phyloP scores from a whole-genome alignment of 1,284 basidiomycete genomes.

The Ceratobasidium papillatum region DNA sequence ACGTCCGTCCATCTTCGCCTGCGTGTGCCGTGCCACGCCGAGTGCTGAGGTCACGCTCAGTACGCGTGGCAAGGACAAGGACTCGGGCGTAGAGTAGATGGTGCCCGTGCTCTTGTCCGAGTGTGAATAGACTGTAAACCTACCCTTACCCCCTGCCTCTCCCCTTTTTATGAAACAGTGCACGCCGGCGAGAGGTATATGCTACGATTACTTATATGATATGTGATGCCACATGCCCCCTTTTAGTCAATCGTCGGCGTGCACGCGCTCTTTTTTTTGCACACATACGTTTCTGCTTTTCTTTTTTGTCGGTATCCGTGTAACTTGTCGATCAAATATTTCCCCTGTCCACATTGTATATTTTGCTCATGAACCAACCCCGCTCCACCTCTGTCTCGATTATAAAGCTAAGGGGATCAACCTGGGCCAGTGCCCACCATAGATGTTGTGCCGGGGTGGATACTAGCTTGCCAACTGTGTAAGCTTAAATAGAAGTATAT shows the following conservation, averaged over 20 bases:
- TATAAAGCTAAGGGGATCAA: background rate
- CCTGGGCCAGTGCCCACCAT: background rate
- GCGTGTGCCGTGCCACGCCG: conserved; percentile 28
- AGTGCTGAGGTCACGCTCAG: conserved; percentile 33
- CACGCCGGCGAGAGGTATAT: conserved; percentile 29
- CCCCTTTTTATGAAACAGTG: conserved; percentile 25
- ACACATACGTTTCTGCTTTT: conserved; percentile 10
- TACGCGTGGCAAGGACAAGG: conserved; percentile 30
- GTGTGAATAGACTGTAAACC: conserved; percentile 4
- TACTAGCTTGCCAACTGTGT: background rate
- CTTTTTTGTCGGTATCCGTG: background rate
- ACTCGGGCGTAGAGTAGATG: conserved; percentile 36
- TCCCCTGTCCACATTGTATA: background rate
- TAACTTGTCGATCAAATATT: conserved; percentile 13
- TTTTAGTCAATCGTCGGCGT: conserved; percentile 12
- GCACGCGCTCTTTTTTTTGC: conserved; percentile 16
- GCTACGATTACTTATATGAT: background rate
- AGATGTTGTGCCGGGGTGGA: background rate
- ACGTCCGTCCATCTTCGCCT: conserved; percentile 35
- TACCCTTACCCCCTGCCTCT: conserved; percentile 10
- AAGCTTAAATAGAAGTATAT: background rate
- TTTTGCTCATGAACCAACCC: conserved; percentile 22
- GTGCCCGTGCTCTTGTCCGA: background rate
- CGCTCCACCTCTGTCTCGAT: background rate
- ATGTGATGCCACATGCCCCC: background rate